Evolutionary conservation across 805 yeast genomes (phyloP).

Genomic region (Candida wancherniae): DNA sequence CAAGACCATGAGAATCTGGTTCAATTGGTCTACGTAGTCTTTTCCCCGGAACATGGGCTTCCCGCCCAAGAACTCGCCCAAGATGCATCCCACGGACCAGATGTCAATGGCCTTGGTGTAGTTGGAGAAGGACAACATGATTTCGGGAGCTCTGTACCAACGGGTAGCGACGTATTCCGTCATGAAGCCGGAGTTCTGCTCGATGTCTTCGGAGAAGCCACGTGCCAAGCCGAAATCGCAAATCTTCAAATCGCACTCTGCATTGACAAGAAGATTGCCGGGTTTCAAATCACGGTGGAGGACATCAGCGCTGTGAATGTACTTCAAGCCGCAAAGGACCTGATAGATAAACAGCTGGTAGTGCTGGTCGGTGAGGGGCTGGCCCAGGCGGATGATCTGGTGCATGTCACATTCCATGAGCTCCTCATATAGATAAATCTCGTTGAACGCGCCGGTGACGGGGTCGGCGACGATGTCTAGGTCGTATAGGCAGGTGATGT

Average conservation of each 20-base stretch:
- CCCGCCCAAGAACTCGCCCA: conserved; percentile 90
- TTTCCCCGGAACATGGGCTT: conserved; percentile 90
- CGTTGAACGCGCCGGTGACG: conserved; percentile 67
- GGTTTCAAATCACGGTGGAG: conserved; percentile 94
- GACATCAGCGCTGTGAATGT: conserved; percentile 88
- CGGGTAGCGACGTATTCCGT: conserved; percentile 98
- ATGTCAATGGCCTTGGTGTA: conserved; percentile 95
- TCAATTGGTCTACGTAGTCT: conserved; percentile 93
- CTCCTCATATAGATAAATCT: conserved; percentile 90
- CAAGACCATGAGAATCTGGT: conserved; percentile 75
- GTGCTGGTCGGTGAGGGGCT: conserved; percentile 90
- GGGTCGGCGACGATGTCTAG: conserved; percentile 80
- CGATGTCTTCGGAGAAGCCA: conserved; percentile 79
- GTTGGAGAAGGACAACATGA: conserved; percentile 89
- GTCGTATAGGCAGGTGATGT: conserved; percentile 92
- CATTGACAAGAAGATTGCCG: conserved; percentile 86
- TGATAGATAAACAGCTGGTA: conserved; percentile 92
- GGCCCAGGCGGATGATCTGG: conserved; percentile 91
- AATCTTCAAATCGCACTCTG: conserved; percentile 92
- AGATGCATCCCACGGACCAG: conserved; percentile 97
- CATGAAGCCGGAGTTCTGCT: conserved; percentile 84
- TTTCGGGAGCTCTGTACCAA: conserved; percentile 98
- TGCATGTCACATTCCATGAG: conserved; percentile 99
- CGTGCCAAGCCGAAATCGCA: conserved; percentile 97
- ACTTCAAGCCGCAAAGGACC: conserved; percentile 82